A percentile compares a stretch with the other conserved stretches of the same genome.
Conservation (phyloP, 2,329 filamentous ascomycete species). For the Metarhizium rileyi region DNA sequence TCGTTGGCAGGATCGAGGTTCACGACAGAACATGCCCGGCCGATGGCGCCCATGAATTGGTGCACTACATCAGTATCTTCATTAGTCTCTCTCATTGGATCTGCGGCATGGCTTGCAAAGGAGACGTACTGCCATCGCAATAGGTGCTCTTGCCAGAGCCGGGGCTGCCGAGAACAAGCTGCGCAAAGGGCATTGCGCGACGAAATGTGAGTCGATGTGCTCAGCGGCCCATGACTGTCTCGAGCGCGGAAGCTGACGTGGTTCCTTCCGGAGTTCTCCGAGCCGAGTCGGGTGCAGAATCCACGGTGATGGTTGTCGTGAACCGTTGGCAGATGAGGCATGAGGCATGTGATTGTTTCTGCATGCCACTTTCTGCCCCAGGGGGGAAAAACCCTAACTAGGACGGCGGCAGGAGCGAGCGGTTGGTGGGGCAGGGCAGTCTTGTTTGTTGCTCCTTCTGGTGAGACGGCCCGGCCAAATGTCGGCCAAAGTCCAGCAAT, state of each 20-base stretch:
- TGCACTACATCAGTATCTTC: constrained; percentile 51
- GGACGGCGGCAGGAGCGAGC: not conserved
- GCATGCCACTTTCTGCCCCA: constrained; percentile 5
- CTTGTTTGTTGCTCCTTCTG: not conserved
- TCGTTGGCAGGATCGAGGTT: constrained; percentile 98
- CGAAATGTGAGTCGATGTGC: not conserved
- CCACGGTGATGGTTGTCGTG: not conserved
- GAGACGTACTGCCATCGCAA: constrained; percentile 80
- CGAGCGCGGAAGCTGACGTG: not conserved
- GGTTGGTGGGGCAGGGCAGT: not conserved
- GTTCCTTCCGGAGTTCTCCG: not conserved
- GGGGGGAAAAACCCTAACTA: no score
- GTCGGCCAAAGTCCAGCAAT: not conserved
- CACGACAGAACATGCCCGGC: constrained; percentile 86
- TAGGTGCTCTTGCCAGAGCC: constrained; percentile 96
- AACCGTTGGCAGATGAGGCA: not conserved
- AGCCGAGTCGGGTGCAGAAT: not conserved
- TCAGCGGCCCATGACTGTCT: not conserved
- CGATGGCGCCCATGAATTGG: constrained; percentile 94
- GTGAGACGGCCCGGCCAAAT: not conserved
- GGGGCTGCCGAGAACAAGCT: constrained; percentile 87
- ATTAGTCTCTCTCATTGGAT: not conserved
- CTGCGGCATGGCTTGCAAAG: not conserved
- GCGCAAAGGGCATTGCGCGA: constrained; percentile 48
- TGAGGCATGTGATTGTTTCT: not conserved